Evolutionary conservation across 1,284 basidiomycete species (phyloP), one percentile per base, ranked within the genome.

Genomic region (Pseudozyma tsukubaensis): DNA sequence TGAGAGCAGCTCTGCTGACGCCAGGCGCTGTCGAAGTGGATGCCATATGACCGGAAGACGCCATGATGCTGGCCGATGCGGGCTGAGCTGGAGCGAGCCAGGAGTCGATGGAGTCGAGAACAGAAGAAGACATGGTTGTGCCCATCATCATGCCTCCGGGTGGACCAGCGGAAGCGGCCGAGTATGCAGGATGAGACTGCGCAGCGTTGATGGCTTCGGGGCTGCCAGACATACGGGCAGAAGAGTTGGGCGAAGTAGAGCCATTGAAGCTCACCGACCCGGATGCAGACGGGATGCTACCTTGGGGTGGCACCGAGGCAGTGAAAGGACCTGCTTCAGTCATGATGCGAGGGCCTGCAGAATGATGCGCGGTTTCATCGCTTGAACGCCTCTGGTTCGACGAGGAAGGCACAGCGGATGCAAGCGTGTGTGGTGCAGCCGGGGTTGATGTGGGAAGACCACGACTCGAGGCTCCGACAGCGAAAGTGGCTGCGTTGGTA

Each of bases 51-150:
- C 51, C n/a, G 11, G 55, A 47, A 2, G 59, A 49, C 4, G 58
- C 9, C 9, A 34, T 34, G 16, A n/a, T 36, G 24, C 21, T 39
- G 13, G 58, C 10, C 13, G 61, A 19, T 18, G 56, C 67, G 19
- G 56, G 7, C 7, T 48, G 29, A 1, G 53, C 67, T 6, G 67
- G 67, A 42, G 67, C 67, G 10, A 70, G 67, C 67, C 67, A 70
- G 11, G 67, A 52, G 19, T 64, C 67, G 50, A 70, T 70, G 4
- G 67, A 70, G 5, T 64, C 57, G 32, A 70, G 37, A 19, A 70
- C 53, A 10, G 67, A 52, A 13, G 60, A 24, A 3, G 67, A 64
- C 13, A 50, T 40, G 3, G 56, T 43, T 40, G 57, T 56, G 13
- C 67, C 67, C 49, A 70, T 57, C 14, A 59, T 18, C 49, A 64